Percentiles rank a stretch among this genome's conserved stretches.
phyloP scores from a whole-genome alignment of 2,329 filamentous ascomycete species.

The Penicillium expansum region DNA sequence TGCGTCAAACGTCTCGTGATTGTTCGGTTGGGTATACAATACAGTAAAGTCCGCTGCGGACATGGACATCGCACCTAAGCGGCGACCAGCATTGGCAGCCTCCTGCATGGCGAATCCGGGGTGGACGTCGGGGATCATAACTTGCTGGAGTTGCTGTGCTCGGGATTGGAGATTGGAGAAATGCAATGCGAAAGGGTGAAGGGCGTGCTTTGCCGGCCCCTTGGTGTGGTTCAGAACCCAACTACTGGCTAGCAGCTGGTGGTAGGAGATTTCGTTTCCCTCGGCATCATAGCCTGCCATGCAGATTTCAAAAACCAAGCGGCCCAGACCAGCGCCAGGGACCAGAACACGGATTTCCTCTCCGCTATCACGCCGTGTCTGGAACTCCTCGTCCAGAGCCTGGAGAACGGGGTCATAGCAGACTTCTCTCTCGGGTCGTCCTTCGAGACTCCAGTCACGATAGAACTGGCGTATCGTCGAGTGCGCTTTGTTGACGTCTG shows the following conservation, averaged over 20 bases:
- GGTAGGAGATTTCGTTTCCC: slow-evolving; percentile 95
- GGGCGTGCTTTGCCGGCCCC: slow-evolving; percentile 60
- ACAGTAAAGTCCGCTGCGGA: slow-evolving; percentile 87
- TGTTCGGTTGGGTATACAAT: slow-evolving; percentile 67
- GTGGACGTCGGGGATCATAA: slow-evolving; percentile 77
- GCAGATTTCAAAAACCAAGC: slow-evolving; percentile 85
- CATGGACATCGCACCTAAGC: slow-evolving; percentile 79
- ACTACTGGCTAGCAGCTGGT: slow-evolving; percentile 83
- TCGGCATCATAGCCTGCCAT: slow-evolving; percentile 69
- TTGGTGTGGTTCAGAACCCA: slow-evolving; percentile 56
- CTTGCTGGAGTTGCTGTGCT: slow-evolving; percentile 69
- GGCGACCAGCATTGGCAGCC: slow-evolving; percentile 23
- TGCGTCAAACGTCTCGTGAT: slow-evolving; percentile 67
- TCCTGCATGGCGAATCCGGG: slow-evolving; percentile 57
- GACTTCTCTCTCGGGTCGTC: slow-evolving; percentile 67
- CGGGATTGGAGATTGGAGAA: slow-evolving; percentile 83
- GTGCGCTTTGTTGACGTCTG: slow-evolving; percentile 84
- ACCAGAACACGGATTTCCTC: slow-evolving; percentile 67
- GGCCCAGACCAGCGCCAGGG: slow-evolving; percentile 83
- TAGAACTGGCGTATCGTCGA: slow-evolving; percentile 93
- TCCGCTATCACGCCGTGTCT: slow-evolving; percentile 30
- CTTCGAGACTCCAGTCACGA: slow-evolving; percentile 86
- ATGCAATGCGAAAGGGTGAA: slow-evolving; percentile 82
- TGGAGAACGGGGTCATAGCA: slow-evolving; percentile 72
- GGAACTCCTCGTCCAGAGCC: slow-evolving; percentile 57